phyloP scores from a whole-genome alignment of 805 yeast genomes.

The Wickerhamomyces chambardii region DNA sequence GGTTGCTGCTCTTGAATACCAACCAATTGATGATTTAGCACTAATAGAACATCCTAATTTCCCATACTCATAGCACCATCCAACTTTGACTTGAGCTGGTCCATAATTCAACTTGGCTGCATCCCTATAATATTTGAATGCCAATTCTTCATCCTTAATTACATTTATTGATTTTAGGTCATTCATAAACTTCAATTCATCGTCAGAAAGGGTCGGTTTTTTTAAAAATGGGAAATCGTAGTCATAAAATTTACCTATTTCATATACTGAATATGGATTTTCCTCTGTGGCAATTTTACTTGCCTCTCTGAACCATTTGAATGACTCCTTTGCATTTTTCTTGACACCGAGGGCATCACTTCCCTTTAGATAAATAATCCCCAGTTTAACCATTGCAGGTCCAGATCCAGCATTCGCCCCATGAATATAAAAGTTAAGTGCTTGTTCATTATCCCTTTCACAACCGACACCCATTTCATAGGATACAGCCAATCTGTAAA shows the following conservation, averaged over 20 bases:
- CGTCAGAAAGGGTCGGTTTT: slow-evolving; percentile 3
- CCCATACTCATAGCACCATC: slow-evolving; percentile 69
- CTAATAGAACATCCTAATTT: slow-evolving; percentile 40
- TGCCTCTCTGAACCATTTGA: slow-evolving; percentile 45
- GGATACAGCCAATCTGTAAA: slow-evolving; percentile 65
- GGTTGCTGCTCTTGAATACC: slow-evolving; percentile 63
- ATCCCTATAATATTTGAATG: slow-evolving; percentile 43
- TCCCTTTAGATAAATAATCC: slow-evolving; percentile 52
- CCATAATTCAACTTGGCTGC: slow-evolving; percentile 56
- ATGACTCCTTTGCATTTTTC: slow-evolving; percentile 31
- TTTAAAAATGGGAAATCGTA: slow-evolving; percentile 23
- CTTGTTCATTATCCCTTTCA: slow-evolving; percentile 31
- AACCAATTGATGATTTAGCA: slow-evolving; percentile 53
- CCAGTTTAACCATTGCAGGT: slow-evolving; percentile 67
- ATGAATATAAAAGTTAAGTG: slow-evolving; percentile 43
- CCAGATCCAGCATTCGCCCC: slow-evolving; percentile 58
- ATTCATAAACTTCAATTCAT: slow-evolving; percentile 22
- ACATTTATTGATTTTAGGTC: slow-evolving; percentile 23
- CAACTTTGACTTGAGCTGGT: slow-evolving; percentile 63
- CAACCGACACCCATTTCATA: slow-evolving; percentile 59
- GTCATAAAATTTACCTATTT: slow-evolving; percentile 48
- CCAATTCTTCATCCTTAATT: slow-evolving; percentile 26
- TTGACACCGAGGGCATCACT: slow-evolving; percentile 23
- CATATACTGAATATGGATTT: slow-evolving; percentile 50
- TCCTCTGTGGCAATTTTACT: slow-evolving; percentile 29